A percentile compares a stretch with the other conserved stretches of the same genome.
Conservation (phyloP, 2,329 filamentous ascomycete species). For the Exophiala mesophila region DNA sequence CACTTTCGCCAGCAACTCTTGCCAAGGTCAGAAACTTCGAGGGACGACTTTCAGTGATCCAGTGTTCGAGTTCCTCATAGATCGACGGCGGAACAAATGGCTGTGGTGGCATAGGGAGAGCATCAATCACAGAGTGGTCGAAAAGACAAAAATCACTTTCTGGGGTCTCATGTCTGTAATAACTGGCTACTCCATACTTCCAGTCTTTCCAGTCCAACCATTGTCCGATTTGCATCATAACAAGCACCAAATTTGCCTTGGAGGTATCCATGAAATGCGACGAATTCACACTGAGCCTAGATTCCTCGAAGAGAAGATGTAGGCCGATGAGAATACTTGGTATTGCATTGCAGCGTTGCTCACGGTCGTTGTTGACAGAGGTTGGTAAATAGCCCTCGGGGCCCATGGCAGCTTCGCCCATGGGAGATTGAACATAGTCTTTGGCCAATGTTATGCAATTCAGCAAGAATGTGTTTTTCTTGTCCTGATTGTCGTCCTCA, state of each 20-base stretch:
- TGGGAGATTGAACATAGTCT: slow-evolving; percentile 58
- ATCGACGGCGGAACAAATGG: slow-evolving; percentile 56
- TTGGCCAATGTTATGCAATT: slow-evolving; percentile 55
- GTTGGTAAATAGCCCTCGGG: slow-evolving; percentile 63
- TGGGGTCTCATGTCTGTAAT: slow-evolving; percentile 58
- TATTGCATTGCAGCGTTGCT: slow-evolving; percentile 58
- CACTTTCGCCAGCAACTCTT: slow-evolving; percentile 39
- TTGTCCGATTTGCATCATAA: slow-evolving; percentile 72
- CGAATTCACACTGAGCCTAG: slow-evolving; percentile 67
- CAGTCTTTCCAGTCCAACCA: slow-evolving; percentile 75
- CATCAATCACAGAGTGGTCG: slow-evolving; percentile 47
- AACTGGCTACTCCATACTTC: slow-evolving; percentile 48
- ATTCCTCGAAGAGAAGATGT: slow-evolving; percentile 84
- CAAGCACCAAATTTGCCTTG: slow-evolving; percentile 56
- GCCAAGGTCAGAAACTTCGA: slow-evolving; percentile 47
- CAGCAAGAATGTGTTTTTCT: slow-evolving; percentile 35
- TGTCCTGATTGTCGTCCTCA: slow-evolving; percentile 4
- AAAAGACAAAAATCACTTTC: slow-evolving; percentile 52
- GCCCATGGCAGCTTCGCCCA: slow-evolving; percentile 54
- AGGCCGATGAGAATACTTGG: slow-evolving; percentile 68
- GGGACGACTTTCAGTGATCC: slow-evolving; percentile 26
- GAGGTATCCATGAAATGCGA: slow-evolving; percentile 42
- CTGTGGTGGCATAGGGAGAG: slow-evolving; percentile 42
- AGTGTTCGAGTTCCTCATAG: slow-evolving; percentile 47
- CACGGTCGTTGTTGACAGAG: slow-evolving; percentile 47